Evolutionary conservation across 2,329 filamentous ascomycete species (phyloP), one percentile per base, ranked within the genome.

Genomic region (Penicillium aurantiogriseum): DNA sequence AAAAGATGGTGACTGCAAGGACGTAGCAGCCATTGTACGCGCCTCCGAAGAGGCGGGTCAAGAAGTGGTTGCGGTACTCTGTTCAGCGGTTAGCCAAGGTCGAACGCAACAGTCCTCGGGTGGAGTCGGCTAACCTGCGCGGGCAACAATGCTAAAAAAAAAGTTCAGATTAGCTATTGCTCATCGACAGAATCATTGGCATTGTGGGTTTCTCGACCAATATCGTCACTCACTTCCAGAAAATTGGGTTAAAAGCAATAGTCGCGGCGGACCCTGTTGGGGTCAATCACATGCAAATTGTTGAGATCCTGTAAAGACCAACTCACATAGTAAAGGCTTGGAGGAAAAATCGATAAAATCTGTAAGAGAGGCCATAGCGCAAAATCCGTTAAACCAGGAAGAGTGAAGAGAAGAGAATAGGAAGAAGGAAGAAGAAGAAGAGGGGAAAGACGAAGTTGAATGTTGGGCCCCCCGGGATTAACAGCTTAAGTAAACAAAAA

Each of bases 201-300:
- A n/a, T 39, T 27, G n/a, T 15, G 17, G 6, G 42, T 36, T 39
- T 43, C 39, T 44, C 62, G 2, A 59, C 50, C 11, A 19, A 36
- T 44, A 60, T 40, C 10, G 42, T 40, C 52, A 83, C 90, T 81
- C 83, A 96, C 92, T 99, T 99, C 94, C 94, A 99, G 77, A 97
- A 97, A n/a, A 94, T 88, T 23, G 94, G 94, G 77, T 99, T 99
- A 79, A 99, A 97, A 48, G 88, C 83, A 77, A 99, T 96, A 52
- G 90, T 85, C 55, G 81, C 83, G 47, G 88, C 90, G 66, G 91
- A 90, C 66, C 94, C 92, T 96, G 52, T 47, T 42, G 61, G 58
- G 52, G 62, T 66, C 46, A 56, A 69, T 70, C 67, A 72, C 68
- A 70, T 71, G 67, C 60, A 56, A 67, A 64, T 62, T 59, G 57